These are phyloP conservation scores for Iberis pinnata DNA, from an alignment of 345 rosid species.

Conservation along the genomic window DNA sequence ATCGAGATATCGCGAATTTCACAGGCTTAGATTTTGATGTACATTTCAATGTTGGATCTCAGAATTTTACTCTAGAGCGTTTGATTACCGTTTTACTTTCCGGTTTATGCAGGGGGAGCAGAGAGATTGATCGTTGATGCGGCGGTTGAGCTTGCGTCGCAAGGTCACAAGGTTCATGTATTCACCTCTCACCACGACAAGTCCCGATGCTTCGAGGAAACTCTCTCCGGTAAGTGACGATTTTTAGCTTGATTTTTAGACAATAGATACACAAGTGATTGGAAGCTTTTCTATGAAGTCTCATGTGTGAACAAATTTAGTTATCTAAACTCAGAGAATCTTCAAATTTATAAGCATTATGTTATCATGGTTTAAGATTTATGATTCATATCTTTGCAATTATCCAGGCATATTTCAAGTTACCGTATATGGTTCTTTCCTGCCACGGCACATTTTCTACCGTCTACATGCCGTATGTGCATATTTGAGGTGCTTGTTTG, in stretches of 20 bases:
- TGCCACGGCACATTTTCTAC: slow-evolving; percentile 76
- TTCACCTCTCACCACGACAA: slow-evolving; percentile 43
- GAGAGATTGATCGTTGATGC: slow-evolving; percentile 95
- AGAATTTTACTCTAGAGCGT: no score
- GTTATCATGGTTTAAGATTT: not conserved
- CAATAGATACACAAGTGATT: no score
- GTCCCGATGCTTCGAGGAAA: slow-evolving; percentile 36
- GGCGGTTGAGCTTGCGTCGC: slow-evolving; percentile 72
- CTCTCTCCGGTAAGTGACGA: slow-evolving; percentile 58
- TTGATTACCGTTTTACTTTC: no score
- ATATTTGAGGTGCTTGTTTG: slow-evolving; percentile 70
- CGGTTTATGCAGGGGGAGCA: slow-evolving; percentile 63
- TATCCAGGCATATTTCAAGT: slow-evolving; percentile 66
- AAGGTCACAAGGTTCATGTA: no score
- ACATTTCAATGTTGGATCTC: no score
- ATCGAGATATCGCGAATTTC: no score
- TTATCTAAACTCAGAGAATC: not conserved
- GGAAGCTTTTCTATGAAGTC: no score
- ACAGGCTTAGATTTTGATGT: no score
- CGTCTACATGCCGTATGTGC: slow-evolving; percentile 82
- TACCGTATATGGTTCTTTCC: slow-evolving; percentile 75
- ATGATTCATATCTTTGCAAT: not conserved
- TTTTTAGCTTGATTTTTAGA: not conserved
- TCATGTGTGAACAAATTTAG: no score
- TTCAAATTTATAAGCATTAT: not conserved